phyloP scores from a whole-genome alignment of 495 filamentous ascomycete species.

The Penicillium waksmanii region DNA sequence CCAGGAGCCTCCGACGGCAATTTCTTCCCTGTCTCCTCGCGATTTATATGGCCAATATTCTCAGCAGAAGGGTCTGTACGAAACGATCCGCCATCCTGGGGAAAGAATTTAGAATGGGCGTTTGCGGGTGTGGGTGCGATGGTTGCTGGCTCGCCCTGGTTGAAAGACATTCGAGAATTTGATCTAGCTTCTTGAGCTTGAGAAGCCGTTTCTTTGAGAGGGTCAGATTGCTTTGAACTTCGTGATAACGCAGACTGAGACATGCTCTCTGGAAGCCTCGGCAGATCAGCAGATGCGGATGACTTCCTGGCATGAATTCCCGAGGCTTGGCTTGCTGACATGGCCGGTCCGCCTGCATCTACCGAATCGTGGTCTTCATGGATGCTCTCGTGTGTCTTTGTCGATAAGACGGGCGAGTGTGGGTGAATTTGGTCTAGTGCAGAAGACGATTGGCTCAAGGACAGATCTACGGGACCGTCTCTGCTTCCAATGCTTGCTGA shows the following conservation, averaged over 20 bases:
- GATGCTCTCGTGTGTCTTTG: slow-evolving; percentile 31
- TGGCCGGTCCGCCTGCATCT: slow-evolving; percentile 26
- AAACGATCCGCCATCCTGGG: slow-evolving; percentile 40
- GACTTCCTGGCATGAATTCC: slow-evolving; percentile 33
- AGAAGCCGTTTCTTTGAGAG: slow-evolving; percentile 21
- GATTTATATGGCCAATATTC: slow-evolving; percentile 43
- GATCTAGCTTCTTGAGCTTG: slow-evolving; percentile 33
- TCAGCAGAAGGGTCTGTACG: slow-evolving; percentile 46
- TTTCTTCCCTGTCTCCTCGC: slow-evolving; percentile 32
- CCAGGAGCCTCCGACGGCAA: slow-evolving; percentile 27
- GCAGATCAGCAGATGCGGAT: slow-evolving; percentile 28
- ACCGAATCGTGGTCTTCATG: slow-evolving; percentile 27
- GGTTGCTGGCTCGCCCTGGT: slow-evolving; percentile 37
- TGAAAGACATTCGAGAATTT: slow-evolving; percentile 44
- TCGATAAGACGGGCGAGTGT: slow-evolving; percentile 40
- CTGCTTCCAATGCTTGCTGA: slow-evolving; percentile 37
- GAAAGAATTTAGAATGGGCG: slow-evolving; percentile 30
- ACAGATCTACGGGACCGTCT: slow-evolving; percentile 34
- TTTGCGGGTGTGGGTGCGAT: slow-evolving; percentile 38
- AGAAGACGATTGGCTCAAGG: slow-evolving; percentile 36
- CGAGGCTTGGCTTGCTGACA: slow-evolving; percentile 21
- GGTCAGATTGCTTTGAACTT: slow-evolving; percentile 34
- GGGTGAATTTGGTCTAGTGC: slow-evolving; percentile 36
- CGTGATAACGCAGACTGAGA: slow-evolving; percentile 23
- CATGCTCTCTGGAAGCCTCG: slow-evolving; percentile 27